Percentiles rank a stretch among this genome's conserved stretches.
Conservation (phyloP, 2,329 filamentous ascomycete genomes). For the Anisogramma anomala region DNA sequence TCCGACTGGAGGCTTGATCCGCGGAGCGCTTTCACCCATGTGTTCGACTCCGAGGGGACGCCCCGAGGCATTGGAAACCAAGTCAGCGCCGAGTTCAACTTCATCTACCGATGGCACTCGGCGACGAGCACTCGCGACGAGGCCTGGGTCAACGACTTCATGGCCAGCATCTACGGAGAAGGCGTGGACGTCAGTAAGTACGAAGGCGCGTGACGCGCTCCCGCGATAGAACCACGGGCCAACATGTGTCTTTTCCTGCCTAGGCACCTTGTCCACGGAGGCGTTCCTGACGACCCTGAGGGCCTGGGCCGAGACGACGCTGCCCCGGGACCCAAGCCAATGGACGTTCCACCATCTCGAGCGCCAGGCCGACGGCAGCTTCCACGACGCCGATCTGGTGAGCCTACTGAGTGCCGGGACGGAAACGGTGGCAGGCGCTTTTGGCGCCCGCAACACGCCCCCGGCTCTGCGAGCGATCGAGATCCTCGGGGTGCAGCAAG, state of each 20-base stretch:
- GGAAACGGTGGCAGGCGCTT: constrained; percentile 47
- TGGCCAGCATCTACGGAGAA: constrained; percentile 24
- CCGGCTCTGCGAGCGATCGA: constrained; percentile 49
- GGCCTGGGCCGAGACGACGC: constrained; percentile 24
- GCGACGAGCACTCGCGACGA: constrained; percentile 50
- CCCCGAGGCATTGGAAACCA: constrained; percentile 52
- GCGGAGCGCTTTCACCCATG: constrained; percentile 29
- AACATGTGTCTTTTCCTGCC: constrained; percentile 22
- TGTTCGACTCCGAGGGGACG: constrained; percentile 32
- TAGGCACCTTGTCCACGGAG: constrained; percentile 20
- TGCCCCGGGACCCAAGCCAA: constrained; percentile 31
- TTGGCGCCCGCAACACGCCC: constrained; percentile 49
- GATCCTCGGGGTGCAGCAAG: constrained; percentile 50
- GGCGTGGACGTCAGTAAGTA: not conserved
- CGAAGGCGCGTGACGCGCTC: not conserved
- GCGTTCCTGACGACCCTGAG: constrained; percentile 19
- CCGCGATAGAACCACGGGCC: constrained; percentile 19
- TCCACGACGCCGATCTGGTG: constrained; percentile 46
- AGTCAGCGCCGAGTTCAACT: constrained; percentile 56
- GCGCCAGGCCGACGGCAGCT: constrained; percentile 37
- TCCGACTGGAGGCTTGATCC: constrained; percentile 54
- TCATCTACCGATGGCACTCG: constrained; percentile 56
- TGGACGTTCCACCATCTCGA: constrained; percentile 38
- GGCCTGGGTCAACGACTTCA: constrained; percentile 46
- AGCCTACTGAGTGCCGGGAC: constrained; percentile 45